Conservation (phyloP, 2,329 filamentous ascomycete genomes). For the Beauveria australis region DNA sequence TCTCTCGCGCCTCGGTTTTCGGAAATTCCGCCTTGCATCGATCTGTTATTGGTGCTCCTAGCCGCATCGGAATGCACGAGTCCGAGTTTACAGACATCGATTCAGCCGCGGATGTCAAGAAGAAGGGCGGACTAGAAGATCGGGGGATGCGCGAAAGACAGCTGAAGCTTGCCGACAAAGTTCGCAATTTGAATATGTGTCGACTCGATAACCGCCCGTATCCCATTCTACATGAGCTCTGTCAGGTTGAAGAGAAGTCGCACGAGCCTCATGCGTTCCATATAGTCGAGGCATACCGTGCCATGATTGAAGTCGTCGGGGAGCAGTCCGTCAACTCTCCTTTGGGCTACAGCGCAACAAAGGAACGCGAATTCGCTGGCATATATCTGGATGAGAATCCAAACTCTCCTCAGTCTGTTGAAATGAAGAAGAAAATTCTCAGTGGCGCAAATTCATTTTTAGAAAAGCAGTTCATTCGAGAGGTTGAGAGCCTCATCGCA, state of each 20-base stretch:
- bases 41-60: conserved; percentile 80
- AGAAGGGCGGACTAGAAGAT: conserved; percentile 52
- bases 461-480: conserved; percentile 70
- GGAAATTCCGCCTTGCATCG: conserved; percentile 62
- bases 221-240: conserved; percentile 68
- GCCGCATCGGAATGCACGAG: conserved; percentile 55
- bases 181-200: conserved; percentile 69
- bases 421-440: conserved; percentile 71
- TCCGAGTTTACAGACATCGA: conserved; percentile 62
- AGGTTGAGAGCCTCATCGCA: conserved; percentile 68
- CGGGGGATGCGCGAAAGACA: conserved; percentile 79
- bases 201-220: conserved; percentile 60
- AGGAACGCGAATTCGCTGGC: conserved; percentile 66
- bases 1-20: conserved; percentile 36
- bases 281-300: conserved; percentile 73
- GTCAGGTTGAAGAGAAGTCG: conserved; percentile 61
- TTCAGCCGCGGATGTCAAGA: conserved; percentile 41
- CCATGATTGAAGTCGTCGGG: conserved; percentile 68
- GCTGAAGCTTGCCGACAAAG: conserved; percentile 67
- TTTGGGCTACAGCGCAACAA: conserved; percentile 55
- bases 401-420: conserved; percentile 54
- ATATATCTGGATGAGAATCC: conserved; percentile 70
- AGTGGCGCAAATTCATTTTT: conserved; percentile 71
- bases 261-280: conserved; percentile 65
- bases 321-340: conserved; percentile 57